Evolutionary conservation across 371 early-diverging fungal genomes (phyloP).

Genomic region (Cladochytrium tenue): DNA sequence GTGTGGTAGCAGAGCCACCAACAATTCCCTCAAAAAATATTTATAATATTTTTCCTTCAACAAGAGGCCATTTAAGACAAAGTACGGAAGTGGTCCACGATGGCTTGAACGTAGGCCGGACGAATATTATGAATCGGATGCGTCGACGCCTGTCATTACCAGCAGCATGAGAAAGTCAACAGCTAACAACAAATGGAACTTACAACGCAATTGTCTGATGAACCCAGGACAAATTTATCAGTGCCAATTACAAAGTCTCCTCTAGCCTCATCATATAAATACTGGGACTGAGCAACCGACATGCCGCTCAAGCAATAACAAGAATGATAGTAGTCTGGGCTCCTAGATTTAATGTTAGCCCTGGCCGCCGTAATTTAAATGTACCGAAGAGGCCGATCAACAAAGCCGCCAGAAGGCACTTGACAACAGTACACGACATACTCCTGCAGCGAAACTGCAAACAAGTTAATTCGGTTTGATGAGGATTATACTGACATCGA

Average conservation of each 20-base stretch:
- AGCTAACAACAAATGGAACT: background rate
- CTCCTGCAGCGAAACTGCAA: constrained; percentile 73
- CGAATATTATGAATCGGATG: constrained; percentile 49
- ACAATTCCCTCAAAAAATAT: too few species aligned
- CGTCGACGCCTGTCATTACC: constrained; percentile 25
- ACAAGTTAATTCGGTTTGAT: too few species aligned
- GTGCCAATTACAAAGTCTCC: constrained; percentile 23
- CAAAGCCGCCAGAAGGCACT: constrained; percentile 74
- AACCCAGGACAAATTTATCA: constrained; percentile 18
- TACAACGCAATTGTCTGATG: constrained; percentile 8
- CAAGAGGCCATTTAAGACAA: too few species aligned
- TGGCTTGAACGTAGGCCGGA: constrained; percentile 17
- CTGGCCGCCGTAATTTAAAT: background rate
- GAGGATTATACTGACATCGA: too few species aligned
- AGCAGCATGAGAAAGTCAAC: background rate
- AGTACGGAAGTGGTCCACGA: constrained; percentile 28
- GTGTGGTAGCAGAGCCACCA: too few species aligned
- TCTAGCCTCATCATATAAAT: constrained; percentile 18
- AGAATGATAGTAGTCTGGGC: constrained; percentile 92
- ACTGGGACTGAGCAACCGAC: constrained; percentile 62
- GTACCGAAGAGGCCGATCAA: too few species aligned
- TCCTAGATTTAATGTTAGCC: constrained; percentile 32
- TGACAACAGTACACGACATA: constrained; percentile 90
- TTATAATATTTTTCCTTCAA: too few species aligned
- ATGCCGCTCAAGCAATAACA: constrained; percentile 90